Evolutionary conservation across 371 early-diverging fungal species (phyloP).

Genomic region (Chytridiales sp.): DNA sequence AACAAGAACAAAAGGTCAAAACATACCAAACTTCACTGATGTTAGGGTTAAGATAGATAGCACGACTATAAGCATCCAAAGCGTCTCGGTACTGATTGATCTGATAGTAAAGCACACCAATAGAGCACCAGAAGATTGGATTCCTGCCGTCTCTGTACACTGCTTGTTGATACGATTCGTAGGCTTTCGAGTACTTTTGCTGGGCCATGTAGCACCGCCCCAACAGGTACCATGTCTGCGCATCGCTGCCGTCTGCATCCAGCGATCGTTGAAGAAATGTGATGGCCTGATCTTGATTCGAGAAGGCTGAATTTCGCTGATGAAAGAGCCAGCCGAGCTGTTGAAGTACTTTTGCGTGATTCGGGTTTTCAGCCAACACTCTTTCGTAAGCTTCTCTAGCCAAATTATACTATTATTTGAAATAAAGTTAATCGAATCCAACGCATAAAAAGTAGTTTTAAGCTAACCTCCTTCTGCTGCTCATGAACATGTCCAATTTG

Average conservation of each 20-base stretch:
- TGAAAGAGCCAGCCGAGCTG: conserved; percentile 96
- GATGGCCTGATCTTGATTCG: conserved; percentile 82
- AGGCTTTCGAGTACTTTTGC: conserved; percentile 92
- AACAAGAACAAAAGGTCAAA: not conserved
- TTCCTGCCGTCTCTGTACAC: conserved; percentile 92
- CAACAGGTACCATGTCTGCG: conserved; percentile 93
- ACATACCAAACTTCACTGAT: conserved; percentile 93
- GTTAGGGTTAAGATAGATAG: conserved; percentile 90
- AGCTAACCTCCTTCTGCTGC: conserved; percentile 80
- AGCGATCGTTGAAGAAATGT: conserved; percentile 78
- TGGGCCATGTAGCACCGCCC: conserved; percentile 97
- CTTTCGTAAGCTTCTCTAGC: conserved; percentile 94
- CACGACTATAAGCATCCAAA: conserved; percentile 94
- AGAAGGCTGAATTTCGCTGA: conserved; percentile 73
- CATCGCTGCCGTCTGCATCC: conserved; percentile 80
- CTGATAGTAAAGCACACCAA: conserved; percentile 96
- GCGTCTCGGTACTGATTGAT: conserved; percentile 96
- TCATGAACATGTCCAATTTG: conserved; percentile 97
- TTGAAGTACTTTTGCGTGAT: conserved; percentile 93
- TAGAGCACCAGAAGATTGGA: conserved; percentile 98
- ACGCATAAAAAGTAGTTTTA: conserved; percentile 3
- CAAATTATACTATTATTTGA: conserved; percentile 51
- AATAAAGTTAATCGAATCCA: not conserved
- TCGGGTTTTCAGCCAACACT: conserved; percentile 83
- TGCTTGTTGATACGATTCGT: conserved; percentile 97